Percentiles rank a stretch among this genome's conserved stretches.
phyloP scores from a whole-genome alignment of 768 basidiomycete genomes.

The Russula foetens region DNA sequence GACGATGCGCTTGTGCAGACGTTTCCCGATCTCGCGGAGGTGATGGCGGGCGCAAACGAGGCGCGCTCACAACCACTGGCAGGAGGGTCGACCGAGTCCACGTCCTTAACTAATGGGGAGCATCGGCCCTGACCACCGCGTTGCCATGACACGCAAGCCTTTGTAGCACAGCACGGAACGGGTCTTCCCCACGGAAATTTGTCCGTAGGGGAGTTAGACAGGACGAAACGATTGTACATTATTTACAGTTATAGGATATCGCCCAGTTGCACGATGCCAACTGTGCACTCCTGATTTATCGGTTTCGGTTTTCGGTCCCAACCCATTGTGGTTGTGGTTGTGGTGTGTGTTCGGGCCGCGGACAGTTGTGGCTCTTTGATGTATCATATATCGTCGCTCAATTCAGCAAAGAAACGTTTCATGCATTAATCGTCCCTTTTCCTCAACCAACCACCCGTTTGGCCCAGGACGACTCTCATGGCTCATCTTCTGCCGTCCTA shows the following conservation, averaged over 20 bases:
- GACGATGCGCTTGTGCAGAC: constrained; percentile 63
- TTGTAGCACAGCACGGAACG: too few species aligned
- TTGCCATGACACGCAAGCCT: constrained; percentile 5
- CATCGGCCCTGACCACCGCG: not conserved
- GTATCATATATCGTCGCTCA: too few species aligned
- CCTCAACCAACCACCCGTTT: not conserved
- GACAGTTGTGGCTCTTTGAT: not conserved
- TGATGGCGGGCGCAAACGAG: not conserved
- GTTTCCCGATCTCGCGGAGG: constrained; percentile 54
- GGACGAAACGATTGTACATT: too few species aligned
- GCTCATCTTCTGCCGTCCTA: constrained; percentile 40
- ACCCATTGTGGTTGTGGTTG: not conserved
- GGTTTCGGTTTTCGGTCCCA: too few species aligned
- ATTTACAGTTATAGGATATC: not conserved
- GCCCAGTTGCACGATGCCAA: not conserved
- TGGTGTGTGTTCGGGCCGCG: not conserved
- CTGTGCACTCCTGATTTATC: too few species aligned
- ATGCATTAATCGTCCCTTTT: constrained; percentile 7
- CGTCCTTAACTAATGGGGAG: constrained; percentile 3
- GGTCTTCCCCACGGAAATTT: too few species aligned
- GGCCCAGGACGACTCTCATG: constrained; percentile 28
- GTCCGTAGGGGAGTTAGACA: too few species aligned
- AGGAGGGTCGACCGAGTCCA: not conserved
- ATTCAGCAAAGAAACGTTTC: not conserved
- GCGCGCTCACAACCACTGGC: not conserved